Percentiles rank a stretch among this genome's conserved stretches.
phyloP scores from a whole-genome alignment of 768 basidiomycete genomes.

The Daedaleopsis nitida region DNA sequence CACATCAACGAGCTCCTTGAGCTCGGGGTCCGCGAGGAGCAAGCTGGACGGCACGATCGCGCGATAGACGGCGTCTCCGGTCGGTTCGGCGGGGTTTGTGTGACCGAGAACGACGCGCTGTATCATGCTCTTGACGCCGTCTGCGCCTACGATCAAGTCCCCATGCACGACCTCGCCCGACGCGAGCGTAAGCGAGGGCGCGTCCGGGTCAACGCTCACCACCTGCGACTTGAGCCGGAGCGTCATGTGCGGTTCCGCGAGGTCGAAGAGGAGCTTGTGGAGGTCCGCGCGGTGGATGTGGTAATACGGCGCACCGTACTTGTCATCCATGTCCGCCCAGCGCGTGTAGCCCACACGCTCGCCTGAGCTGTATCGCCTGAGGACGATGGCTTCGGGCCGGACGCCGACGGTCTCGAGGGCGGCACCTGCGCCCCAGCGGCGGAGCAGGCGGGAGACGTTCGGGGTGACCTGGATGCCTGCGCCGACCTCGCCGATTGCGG shows the following conservation, averaged over 20 bases:
- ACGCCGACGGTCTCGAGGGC: slow-evolving; percentile 36
- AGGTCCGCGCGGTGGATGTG: slow-evolving; percentile 48
- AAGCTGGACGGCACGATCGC: slow-evolving; percentile 48
- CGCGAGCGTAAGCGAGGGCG: slow-evolving; percentile 37
- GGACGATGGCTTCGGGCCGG: slow-evolving; percentile 40
- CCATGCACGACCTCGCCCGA: slow-evolving; percentile 38
- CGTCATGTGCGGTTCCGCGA: slow-evolving; percentile 33
- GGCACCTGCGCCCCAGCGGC: slow-evolving; percentile 40
- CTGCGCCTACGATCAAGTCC: slow-evolving; percentile 42
- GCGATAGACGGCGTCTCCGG: slow-evolving; percentile 67
- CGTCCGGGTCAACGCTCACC: slow-evolving; percentile 33
- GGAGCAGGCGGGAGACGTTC: slow-evolving; percentile 39
- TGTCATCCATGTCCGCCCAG: slow-evolving; percentile 35
- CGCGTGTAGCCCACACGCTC: slow-evolving; percentile 40
- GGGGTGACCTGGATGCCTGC: slow-evolving; percentile 47
- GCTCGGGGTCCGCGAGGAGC: slow-evolving; percentile 52
- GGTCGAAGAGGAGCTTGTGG: slow-evolving; percentile 41
- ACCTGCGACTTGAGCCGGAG: slow-evolving; percentile 38
- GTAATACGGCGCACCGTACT: slow-evolving; percentile 43
- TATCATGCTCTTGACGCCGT: slow-evolving; percentile 50
- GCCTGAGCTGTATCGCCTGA: slow-evolving; percentile 39
- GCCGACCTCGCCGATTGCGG: slow-evolving; percentile 42
- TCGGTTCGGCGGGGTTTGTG: slow-evolving; percentile 46
- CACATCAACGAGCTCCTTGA: slow-evolving; percentile 50
- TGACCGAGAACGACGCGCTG: slow-evolving; percentile 52